A percentile compares a stretch with the other conserved stretches of the same genome.
Evolutionary conservation across 1,139 yeast species (phyloP).

Genomic region (Pichia sorboxylosa): DNA sequence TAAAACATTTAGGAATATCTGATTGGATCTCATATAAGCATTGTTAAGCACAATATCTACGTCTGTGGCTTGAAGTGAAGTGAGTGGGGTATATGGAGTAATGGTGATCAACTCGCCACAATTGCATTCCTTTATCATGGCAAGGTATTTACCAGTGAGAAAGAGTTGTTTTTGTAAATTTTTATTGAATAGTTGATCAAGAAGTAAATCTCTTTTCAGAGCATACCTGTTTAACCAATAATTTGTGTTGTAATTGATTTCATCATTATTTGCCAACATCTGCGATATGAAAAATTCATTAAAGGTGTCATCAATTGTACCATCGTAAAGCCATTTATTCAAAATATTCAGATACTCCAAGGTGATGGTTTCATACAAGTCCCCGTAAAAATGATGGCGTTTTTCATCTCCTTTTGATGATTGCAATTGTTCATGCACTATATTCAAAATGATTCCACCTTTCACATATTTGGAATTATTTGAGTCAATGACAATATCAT

Average conservation of each 20-base stretch:
- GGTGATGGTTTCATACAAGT: slow-evolving; percentile 49
- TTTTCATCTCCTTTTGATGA: slow-evolving; percentile 55
- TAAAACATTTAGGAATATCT: slow-evolving; percentile 42
- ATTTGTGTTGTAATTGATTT: slow-evolving; percentile 5
- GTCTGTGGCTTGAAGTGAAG: slow-evolving; percentile 45
- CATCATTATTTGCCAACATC: slow-evolving; percentile 1
- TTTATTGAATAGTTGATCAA: slow-evolving; percentile 49
- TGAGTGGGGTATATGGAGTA: slow-evolving; percentile 2
- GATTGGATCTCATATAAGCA: slow-evolving; percentile 62
- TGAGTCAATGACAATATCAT: slow-evolving; percentile 37
- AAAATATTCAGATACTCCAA: slow-evolving; percentile 56
- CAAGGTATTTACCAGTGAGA: slow-evolving; percentile 75
- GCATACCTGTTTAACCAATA: slow-evolving; percentile 76
- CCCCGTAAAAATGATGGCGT: slow-evolving; percentile 40
- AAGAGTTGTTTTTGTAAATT: slow-evolving; percentile 55
- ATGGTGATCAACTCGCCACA: slow-evolving; percentile 19
- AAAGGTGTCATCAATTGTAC: slow-evolving; percentile 66
- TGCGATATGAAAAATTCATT: slow-evolving; percentile 70
- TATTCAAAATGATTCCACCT: slow-evolving; percentile 55
- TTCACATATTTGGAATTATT: slow-evolving; percentile 46
- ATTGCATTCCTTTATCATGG: slow-evolving; percentile 50
- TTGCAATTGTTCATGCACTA: slow-evolving; percentile 48
- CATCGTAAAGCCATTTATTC: slow-evolving; percentile 67
- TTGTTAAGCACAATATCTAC: slow-evolving; percentile 46
- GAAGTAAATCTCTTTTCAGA: slow-evolving; percentile 63